A percentile compares a stretch with the other conserved stretches of the same genome.
phyloP scores from a whole-genome alignment of 1,139 yeast genomes.

The Debaryomyces sp. region DNA sequence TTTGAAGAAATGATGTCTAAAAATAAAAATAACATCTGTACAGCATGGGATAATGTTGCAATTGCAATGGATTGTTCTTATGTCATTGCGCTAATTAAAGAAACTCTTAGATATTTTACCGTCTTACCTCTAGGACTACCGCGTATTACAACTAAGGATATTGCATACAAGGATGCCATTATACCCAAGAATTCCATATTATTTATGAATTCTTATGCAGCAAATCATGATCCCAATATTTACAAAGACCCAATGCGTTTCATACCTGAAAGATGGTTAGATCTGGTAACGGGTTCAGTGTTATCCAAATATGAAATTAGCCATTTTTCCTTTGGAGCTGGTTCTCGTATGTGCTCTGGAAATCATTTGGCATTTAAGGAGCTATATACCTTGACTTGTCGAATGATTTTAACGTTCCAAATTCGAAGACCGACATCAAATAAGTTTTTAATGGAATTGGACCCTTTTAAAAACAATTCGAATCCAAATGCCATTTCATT shows the following conservation, averaged over 20 bases:
- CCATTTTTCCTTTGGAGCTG: slow-evolving; percentile 72
- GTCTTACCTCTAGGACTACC: slow-evolving; percentile 73
- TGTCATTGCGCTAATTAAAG: slow-evolving; percentile 60
- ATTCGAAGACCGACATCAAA: slow-evolving; percentile 42
- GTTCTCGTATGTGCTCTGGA: slow-evolving; percentile 73
- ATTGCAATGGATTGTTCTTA: slow-evolving; percentile 44
- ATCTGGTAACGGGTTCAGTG: slow-evolving; percentile 22
- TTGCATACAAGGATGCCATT: slow-evolving; percentile 36
- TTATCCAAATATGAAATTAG: slow-evolving; percentile 24
- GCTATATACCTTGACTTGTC: slow-evolving; percentile 47
- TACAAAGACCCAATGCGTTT: slow-evolving; percentile 56
- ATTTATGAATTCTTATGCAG: slow-evolving; percentile 71
- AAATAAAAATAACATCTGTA: slow-evolving; percentile 29
- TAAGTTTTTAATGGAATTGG: slow-evolving; percentile 38
- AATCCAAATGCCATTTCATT: slow-evolving; percentile 60
- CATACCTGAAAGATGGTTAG: slow-evolving; percentile 62
- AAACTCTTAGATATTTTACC: slow-evolving; percentile 62
- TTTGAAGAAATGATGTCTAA: slow-evolving; percentile 32
- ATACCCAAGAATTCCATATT: slow-evolving; percentile 61
- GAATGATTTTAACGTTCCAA: slow-evolving; percentile 36
- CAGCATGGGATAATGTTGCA: slow-evolving; percentile 53
- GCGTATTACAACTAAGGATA: slow-evolving; percentile 54
- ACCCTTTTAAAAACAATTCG: slow-evolving; percentile 52
- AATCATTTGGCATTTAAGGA: slow-evolving; percentile 63
- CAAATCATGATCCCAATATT: slow-evolving; percentile 59